Base-by-base conservation (phyloP, 106 monocot species). In the Dendrobium nobile region DNA sequence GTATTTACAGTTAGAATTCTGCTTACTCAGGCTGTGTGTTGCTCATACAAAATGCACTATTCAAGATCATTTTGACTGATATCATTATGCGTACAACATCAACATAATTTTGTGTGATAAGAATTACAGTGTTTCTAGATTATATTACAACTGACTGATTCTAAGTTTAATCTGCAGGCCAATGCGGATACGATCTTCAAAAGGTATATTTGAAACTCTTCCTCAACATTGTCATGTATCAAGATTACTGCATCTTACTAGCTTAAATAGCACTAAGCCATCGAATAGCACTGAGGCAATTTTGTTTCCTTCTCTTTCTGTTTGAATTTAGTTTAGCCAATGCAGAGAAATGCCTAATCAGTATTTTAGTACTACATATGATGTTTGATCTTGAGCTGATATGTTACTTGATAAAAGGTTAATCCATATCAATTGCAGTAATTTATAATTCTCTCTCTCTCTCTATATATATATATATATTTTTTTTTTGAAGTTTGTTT, bases 161-260 rank as follows among this genome's bases (percentile, higher is more conserved):
- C 16, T 4, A 76, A 3, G 13, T 76, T 75, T 51, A 61, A 55
- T 87, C 82, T 89, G 86, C 96, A 97, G 96, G 88, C 77, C 83
- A 90, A 80, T 97, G 89, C 79, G 82, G 85, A 80, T 84, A 82
- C 28, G 68, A 97, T 79, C 86, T 97, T 67, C 86, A 90, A 86
- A 90, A 92, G 96, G 96, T 97, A 88, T 67, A 10, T 47, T 41
- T 37, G 43, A 37, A 15, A 70, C 37, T 31, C 13, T 70, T 70
- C 1, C 27, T 70, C 33, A 13, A 37, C 70, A 31, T 70, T 67
- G 24, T 70, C 5, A 2, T 37, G 37, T 37, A 31, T 70, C 70
- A 37, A 7, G 33, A 2, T 70, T 37, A 33, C 33, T 70, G 9
- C 70, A 70, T 70, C 70, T 61, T 22, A 61, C 61, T 61, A 7